Evolutionary conservation across 345 rosid genomes (phyloP).

Genomic region (Dipteronia sinensis): DNA sequence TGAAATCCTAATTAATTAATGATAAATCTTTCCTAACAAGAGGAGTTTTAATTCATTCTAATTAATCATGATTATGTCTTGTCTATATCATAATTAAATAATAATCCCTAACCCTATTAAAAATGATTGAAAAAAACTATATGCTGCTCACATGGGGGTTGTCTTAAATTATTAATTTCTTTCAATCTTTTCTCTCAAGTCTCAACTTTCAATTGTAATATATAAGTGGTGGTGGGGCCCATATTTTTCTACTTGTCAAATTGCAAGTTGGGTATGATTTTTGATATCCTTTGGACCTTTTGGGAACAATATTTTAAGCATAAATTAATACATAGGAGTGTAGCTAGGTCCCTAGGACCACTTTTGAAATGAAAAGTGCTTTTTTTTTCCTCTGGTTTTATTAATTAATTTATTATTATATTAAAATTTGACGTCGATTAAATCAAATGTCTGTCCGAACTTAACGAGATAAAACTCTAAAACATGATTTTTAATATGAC

Average conservation of each 20-base stretch:
- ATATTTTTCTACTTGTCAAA: constrained; percentile 24
- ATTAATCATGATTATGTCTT: not conserved
- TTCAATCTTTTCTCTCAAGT: constrained; percentile 8
- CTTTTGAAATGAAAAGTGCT: constrained; percentile 14
- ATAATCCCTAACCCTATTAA: constrained; percentile 22
- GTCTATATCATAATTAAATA: not conserved
- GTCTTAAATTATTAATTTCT: constrained; percentile 35
- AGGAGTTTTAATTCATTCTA: constrained; percentile 2
- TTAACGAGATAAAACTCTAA: no score
- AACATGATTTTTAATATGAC: no score
- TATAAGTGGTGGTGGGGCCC: constrained; percentile 33
- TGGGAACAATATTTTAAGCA: constrained; percentile 7
- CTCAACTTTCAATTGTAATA: not conserved
- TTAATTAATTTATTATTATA: no score
- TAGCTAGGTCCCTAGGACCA: constrained; percentile 4
- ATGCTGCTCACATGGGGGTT: constrained; percentile 57
- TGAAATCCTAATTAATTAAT: not conserved
- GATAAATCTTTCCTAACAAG: constrained; percentile 1
- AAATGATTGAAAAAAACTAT: constrained; percentile 30
- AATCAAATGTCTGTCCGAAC: no score
- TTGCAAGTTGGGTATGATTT: constrained; percentile 38
- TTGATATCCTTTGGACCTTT: constrained; percentile 9
- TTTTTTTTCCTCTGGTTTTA: not conserved
- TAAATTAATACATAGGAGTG: constrained; percentile 6
- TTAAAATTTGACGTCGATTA: no score